Evolutionary conservation across 164 flowering plant genomes (phyloP), one percentile per base, ranked within the genome.

Genomic region (Dillenia turbinata): DNA sequence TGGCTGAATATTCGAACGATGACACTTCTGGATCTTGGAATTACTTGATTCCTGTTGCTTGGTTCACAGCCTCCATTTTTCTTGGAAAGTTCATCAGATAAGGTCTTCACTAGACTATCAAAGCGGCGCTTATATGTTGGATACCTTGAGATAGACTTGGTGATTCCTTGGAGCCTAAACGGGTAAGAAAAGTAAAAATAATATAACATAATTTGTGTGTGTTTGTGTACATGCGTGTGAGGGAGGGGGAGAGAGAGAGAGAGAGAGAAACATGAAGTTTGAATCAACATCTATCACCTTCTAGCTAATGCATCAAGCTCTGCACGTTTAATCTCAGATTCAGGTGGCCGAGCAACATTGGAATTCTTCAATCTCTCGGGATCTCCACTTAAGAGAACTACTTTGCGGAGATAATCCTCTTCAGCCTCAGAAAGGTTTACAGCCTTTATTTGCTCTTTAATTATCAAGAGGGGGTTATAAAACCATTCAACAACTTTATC

Each of bases 391-490:
- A 88, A 73, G 57, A 90, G 54, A 16, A 88, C 97, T 65, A 90
- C 73, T 65, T 78, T 85, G 61, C 80, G 57, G 14, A 93, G 81
- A 66, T 90, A 87, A 13, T 75, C 79, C 65, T 86, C 96, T 79
- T 88, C 91, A 10, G 54, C 76, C 40, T 80, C 88, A 22, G 89
- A 70, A 43, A 93, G 94, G 51, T 77, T 80, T 54, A 70, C 71
- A 9, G 92, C 94, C 77, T 77, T 90, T 47, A 93, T 88, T 72
- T 93, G 98, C 9, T 90, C 96, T 72, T 87, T 93, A 12, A 92
- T 78, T 63, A 90, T 75, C 81, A 90, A 62, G 10, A 90, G 71
- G 12, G 98, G 98, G 64, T 86, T 82, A 19, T 90, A 61, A 77
- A 90, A 90, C 94, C 90, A 84, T 62, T 85, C 94, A 71, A 79